Evolutionary conservation across 257 asterid genomes (phyloP).

Genomic region (Fraxinus cuspidata): DNA sequence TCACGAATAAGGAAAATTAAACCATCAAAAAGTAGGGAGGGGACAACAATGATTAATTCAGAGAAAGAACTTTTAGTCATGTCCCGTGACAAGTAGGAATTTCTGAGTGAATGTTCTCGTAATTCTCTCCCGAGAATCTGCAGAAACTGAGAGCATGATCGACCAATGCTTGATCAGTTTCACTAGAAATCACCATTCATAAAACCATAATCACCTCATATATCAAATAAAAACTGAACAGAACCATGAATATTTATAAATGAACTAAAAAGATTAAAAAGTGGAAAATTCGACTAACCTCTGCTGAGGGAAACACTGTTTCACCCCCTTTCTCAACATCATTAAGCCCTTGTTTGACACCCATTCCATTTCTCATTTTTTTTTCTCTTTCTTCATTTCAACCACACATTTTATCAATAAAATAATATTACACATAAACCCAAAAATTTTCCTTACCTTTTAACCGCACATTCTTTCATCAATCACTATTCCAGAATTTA

Average conservation of each 20-base stretch:
- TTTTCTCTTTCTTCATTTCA: no score
- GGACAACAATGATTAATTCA: background rate
- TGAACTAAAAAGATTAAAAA: constrained; percentile 2
- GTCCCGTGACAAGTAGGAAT: background rate
- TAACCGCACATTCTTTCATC: no score
- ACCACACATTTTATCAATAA: no score
- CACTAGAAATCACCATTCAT: background rate
- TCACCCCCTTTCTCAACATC: constrained; percentile 96
- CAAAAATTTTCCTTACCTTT: no score
- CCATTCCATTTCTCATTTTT: no score
- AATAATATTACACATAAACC: no score
- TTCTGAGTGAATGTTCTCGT: background rate
- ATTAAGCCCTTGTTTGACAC: no score
- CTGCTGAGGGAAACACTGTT: constrained; percentile 91
- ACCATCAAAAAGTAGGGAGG: background rate
- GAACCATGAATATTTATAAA: background rate
- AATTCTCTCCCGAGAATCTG: background rate
- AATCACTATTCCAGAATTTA: no score
- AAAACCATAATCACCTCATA: constrained; percentile 8
- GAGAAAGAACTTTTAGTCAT: background rate
- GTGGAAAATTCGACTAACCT: constrained; percentile 57
- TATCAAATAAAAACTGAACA: background rate
- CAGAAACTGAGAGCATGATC: background rate
- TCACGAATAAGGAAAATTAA: constrained; percentile 7
- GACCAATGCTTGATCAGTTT: background rate